Base-by-base conservation (phyloP, 2,329 filamentous ascomycete species). In the Colletotrichum godetiae region DNA sequence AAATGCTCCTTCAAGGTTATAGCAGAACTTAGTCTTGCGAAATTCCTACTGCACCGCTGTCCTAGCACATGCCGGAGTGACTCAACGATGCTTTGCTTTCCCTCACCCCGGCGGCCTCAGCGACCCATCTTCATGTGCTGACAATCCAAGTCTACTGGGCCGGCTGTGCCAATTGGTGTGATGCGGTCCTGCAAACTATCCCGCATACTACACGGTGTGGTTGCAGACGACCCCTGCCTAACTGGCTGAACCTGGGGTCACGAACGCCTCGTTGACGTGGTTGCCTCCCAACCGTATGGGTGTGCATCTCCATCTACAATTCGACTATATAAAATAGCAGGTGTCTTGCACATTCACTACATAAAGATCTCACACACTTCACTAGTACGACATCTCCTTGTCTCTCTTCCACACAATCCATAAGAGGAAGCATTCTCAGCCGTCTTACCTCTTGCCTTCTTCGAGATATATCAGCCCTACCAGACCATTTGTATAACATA, bases 31-130 rank as follows among this genome's bases (percentile, higher is more conserved):
- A 10, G 31, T 27, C 5, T 24, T 19, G 35, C n/a, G 22, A 27
- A 46, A 24, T 55, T 46, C 22, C 35, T 35, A 52, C 22, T 31
- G 55, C 46, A n/a, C 61, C 61, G 61, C 61, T 24, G 13, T 27
- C 61, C n/a, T 53, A 64, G 61, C 46, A 49, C 24, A 37, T 11
- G 33, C 61, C 13, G 29, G 46, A 64, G 61, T 64, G 61, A 64
- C 61, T 64, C 61, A 64, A 53, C 42, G 15, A 49, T 10, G 42
- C 42, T 49, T 49, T 49, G 22, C n/a, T 24, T 55, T 55, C 35
- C 29, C 31, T 27, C 12, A 7, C 4, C 19, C 49, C 11, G 61
- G 61, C 61, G 61, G 61, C 61, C 61, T 64, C 61, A 55, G n/a
- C n/a, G 13, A 60, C 35, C 37, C 37, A 42, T 42, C n/a, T 31